Base-by-base conservation (phyloP, 257 asterid species). In the Solanum bukasovii region DNA sequence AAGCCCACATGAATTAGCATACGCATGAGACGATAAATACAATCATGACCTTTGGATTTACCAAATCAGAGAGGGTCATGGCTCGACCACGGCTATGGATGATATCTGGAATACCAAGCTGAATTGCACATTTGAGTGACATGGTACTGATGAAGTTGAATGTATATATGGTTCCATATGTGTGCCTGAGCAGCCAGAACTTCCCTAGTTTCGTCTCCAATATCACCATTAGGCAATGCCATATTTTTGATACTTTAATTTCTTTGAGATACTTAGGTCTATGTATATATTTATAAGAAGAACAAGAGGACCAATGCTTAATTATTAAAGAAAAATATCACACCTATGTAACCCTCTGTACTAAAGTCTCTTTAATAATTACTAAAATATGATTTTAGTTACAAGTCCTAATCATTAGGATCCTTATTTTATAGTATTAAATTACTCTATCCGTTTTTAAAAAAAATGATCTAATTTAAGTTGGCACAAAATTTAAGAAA, bases 51-150 rank as follows among this genome's bases (percentile, higher is more conserved):
- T 25, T 67, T 67, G 12, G 31, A 13, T 4, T 67, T 9, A 86
- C 70, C 13, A 89, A 73, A 31, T 87, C 65, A 14, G 87, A 87
- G 0, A 87, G 87, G 44, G 84, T 18, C 75, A 87, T 89, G 27
- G 91, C 72, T 88, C 52, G 87, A 63, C 67, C 44, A 49, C 84
- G 88, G 4, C 27, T 87, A 10, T 73, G 88, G 59, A 89, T 87
- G 56, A 71, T 73, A 40, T 81, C 91, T 27, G 85, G 89, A 46
- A 89, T 89, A 25, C 89, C 89, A 12, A 87, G 23, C n/a, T 87
- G 84, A 84, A 89, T 37, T 23, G 87, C 89, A 84, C 86, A 89
- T 74, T 87, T 87, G 61, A 89, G 91, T 35, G 89, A 29, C 12
- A 61, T 52, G 18, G 89, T 82, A 29, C 82, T 87, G 12, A 68